These are phyloP conservation scores for Colletotrichum scovillei DNA, from an alignment of 2,329 filamentous ascomycete species.

Conservation along the genomic window DNA sequence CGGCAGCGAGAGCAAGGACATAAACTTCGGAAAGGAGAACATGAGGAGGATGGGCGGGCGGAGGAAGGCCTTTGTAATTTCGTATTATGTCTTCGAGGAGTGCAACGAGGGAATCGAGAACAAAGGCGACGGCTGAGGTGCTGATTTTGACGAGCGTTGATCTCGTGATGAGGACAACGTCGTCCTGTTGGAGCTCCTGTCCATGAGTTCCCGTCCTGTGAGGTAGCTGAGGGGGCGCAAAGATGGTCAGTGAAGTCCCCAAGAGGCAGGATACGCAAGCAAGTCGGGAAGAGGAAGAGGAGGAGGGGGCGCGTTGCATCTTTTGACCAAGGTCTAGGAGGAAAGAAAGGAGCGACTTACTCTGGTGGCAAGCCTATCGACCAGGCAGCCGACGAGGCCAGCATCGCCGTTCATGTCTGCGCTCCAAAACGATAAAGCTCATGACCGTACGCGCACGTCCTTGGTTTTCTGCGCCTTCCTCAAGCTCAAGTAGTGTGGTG, in stretches of 20 bases:
- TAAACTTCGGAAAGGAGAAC: slow-evolving; percentile 74
- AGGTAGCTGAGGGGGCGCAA: slow-evolving; percentile 62
- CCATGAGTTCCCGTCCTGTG: slow-evolving; percentile 70
- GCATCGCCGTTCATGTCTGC: slow-evolving; percentile 67
- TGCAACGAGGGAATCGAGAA: slow-evolving; percentile 67
- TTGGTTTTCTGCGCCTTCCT: neutral
- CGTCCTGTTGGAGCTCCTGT: slow-evolving; percentile 69
- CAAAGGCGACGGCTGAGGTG: slow-evolving; percentile 60
- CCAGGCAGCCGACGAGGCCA: slow-evolving; percentile 69
- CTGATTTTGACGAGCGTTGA: slow-evolving; percentile 72
- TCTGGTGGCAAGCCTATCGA: slow-evolving; percentile 71
- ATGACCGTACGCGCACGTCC: slow-evolving; percentile 25
- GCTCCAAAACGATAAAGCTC: slow-evolving; percentile 17
- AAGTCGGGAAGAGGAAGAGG: neutral
- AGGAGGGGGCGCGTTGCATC: neutral
- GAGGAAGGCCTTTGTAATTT: slow-evolving; percentile 61
- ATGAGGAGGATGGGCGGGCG: slow-evolving; percentile 63
- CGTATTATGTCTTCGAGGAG: slow-evolving; percentile 69
- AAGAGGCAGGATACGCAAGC: neutral
- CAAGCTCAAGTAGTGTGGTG: neutral
- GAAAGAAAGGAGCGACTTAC: slow-evolving; percentile 50
- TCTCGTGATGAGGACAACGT: slow-evolving; percentile 70
- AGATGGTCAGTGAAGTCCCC: slow-evolving; percentile 10
- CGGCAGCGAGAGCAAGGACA: slow-evolving; percentile 70
- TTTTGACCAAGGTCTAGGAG: neutral